Base-by-base conservation (phyloP, 345 rosid species). In the Bretschneidera sinensis region DNA sequence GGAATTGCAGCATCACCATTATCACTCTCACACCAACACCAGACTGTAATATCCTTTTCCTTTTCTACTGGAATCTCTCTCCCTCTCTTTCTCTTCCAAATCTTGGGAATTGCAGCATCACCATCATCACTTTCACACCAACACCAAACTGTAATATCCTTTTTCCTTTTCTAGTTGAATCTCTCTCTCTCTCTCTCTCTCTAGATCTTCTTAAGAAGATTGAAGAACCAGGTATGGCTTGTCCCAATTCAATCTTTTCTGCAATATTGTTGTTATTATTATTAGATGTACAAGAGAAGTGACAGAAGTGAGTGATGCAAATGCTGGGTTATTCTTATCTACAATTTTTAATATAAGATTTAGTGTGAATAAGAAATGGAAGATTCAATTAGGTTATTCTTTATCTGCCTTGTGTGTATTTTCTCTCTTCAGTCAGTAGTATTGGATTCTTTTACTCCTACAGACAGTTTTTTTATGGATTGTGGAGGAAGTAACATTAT, bases 401-500 rank as follows among this genome's bases (percentile, higher is more conserved):
- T 39, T 5, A 24, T 60, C 18, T 55, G 39, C 19, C 19, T 62
- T 11, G 49, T 59, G 39, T 56, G 56, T 55, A 50, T 56, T n/a
- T 51, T 50, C 39, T 55, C 35, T 8, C 19, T 35, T 55, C 50
- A 57, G 0, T 25, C 59, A 4, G 21, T 55, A 3, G 20, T 17
- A n/a, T 55, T 67, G 28, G 25, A 54, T 55, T 15, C 57, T 17
- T 62, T 20, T 51, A 62, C 45, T 21, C 73, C 73, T 57, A 8
- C 39, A 1, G 73, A 62, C 31, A 66, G 18, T 21, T 51, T 69
- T 24, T 55, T 69, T 5, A 62, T 69, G 39, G 51, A 63, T 57
- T 70, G 64, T 53, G 74, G 74, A 17, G 68, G 68, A 52, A 62
- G 24, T n/a, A 28, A 47, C 19, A 39, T 39, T 2, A 13, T 51